Base-by-base conservation (phyloP, 129 eudicot genomes). In the Ambrosia trifida region DNA sequence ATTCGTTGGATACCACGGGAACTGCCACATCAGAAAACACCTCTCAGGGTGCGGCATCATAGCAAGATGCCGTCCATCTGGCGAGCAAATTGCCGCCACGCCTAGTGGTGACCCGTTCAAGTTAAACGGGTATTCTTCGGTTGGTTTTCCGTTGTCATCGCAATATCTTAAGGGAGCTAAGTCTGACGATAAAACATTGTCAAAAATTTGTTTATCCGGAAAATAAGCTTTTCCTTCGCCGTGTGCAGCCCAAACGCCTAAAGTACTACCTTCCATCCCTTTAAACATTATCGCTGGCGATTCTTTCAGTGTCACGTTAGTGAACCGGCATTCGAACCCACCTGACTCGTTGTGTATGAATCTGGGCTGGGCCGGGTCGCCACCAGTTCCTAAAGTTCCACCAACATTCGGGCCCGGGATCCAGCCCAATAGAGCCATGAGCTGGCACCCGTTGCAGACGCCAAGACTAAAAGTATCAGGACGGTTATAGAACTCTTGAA, bases 11-110 rank as follows among this genome's bases (percentile, higher is more conserved):
- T 87, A 93, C 98, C 98, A 89, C 0, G 98, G 98, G 30, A 74
- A 93, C 75, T 93, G 96, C 98, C 96, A 87, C 98, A 93, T 93
- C 81, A 87, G 12, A 83, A 93, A 93, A 76, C 95, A 93, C 38
- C 98, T 78, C 85, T 93, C 98, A 0, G 98, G 96, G 66, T 93
- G 98, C 61, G 96, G 96, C 98, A 93, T 93, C 98, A 89, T 83
- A 0, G 96, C 98, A 3, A 89, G 95, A 85, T 93, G 98, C 71
- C 98, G 84, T 68, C 98, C 98, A 50, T 93, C 91, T 4, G 96
- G 90, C 5, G 98, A 93, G 70, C 98, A 93, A 56, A 93, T 83
- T 2, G 96, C 98, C 2, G 96, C 98, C 62, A 93, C 89, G 5
- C 98, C 98, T 76, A 83, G 52, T 16, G 96, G 95, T 30, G 98